Evolutionary conservation across 441 rosid species (phyloP).

Genomic region (Biscutella laevigata): DNA sequence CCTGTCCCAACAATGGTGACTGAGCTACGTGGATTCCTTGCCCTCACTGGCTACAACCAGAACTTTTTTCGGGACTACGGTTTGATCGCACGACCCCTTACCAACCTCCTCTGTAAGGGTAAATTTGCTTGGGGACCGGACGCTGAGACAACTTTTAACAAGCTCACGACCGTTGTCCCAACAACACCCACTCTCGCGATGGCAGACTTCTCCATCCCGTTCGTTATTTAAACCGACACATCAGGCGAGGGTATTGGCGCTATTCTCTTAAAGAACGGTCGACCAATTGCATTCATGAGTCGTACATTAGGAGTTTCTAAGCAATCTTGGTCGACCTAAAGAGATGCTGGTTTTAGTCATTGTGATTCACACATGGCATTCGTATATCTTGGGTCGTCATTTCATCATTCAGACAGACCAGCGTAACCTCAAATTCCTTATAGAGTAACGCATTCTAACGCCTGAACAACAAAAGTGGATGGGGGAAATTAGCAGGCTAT

Average conservation of each 20-base stretch:
- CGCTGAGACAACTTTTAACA: fast-evolving
- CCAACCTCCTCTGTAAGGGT: background rate
- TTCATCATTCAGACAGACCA: background rate
- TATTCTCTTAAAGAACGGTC: fast-evolving
- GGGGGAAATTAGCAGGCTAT: background rate
- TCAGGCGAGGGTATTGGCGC: background rate
- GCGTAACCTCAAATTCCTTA: fast-evolving
- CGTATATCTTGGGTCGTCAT: background rate
- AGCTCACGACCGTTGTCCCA: background rate
- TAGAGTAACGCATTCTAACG: background rate
- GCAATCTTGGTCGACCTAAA: background rate
- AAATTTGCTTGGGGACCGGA: fast-evolving
- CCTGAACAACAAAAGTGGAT: background rate
- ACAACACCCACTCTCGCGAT: background rate
- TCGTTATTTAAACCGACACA: background rate
- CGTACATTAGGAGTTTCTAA: fast-evolving
- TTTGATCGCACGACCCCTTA: background rate
- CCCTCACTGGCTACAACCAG: fast-evolving
- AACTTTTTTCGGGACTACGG: background rate
- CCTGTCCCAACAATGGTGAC: background rate
- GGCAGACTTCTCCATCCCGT: background rate
- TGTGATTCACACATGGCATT: fast-evolving
- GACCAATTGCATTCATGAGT: background rate
- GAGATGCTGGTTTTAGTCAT: background rate
- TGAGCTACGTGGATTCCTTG: fast-evolving